Conservation (phyloP, 176 grass and related monocot genomes). For the Eleusine coracana region DNA sequence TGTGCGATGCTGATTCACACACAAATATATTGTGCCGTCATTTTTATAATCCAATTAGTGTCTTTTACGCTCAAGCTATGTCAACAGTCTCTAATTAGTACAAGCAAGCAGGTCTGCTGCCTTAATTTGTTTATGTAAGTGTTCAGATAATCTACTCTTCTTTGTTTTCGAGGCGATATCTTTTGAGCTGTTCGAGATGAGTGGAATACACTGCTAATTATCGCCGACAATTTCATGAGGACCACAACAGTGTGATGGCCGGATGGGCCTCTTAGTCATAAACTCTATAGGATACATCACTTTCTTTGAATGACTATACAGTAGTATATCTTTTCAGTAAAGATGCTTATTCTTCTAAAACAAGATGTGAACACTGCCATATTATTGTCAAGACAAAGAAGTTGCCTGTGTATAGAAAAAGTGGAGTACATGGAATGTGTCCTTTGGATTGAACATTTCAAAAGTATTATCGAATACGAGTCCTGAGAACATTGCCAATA, state of each 20-base stretch:
- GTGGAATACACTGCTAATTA: slow-evolving; percentile 37
- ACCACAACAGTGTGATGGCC: background rate
- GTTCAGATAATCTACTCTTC: slow-evolving; percentile 27
- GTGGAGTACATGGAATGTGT: slow-evolving; percentile 24
- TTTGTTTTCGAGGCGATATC: background rate
- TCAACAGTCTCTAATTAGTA: slow-evolving; percentile 25
- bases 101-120: background rate
- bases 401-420: slow-evolving; percentile 1
- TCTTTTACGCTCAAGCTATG: slow-evolving; percentile 16
- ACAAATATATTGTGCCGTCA: background rate
- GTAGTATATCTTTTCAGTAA: background rate
- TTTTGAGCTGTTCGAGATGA: slow-evolving; percentile 52
- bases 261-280: background rate
- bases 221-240: slow-evolving; percentile 50
- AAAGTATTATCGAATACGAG: background rate
- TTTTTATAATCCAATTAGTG: slow-evolving; percentile 41
- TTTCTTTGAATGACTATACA: background rate
- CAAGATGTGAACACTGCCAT: slow-evolving; percentile 26
- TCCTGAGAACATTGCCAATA: background rate
- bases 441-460: slow-evolving; percentile 18
- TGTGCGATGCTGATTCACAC: slow-evolving; percentile 39
- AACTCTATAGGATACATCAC: background rate
- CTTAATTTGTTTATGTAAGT: background rate
- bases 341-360: slow-evolving; percentile 9
- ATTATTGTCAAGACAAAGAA: slow-evolving; percentile 25